Percentiles rank a stretch among this genome's conserved stretches.
phyloP scores from a whole-genome alignment of 75 land plant genomes.

The Sequoia sempervirens region DNA sequence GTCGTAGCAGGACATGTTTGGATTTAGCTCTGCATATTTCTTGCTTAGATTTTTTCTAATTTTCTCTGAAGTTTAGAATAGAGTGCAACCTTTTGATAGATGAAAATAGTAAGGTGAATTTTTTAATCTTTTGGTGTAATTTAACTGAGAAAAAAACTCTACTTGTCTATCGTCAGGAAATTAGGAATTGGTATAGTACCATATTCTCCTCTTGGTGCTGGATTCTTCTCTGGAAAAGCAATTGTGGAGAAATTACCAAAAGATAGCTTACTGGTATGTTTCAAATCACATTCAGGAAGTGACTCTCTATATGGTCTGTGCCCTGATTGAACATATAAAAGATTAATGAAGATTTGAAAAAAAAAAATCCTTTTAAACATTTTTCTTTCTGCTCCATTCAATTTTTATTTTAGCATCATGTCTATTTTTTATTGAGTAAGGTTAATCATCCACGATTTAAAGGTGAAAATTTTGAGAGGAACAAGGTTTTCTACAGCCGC shows the following conservation, averaged over 20 bases:
- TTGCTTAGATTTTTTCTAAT: background rate
- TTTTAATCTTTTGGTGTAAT: background rate
- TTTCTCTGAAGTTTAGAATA: background rate
- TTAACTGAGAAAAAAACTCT: background rate
- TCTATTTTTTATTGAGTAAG: constrained; percentile 5
- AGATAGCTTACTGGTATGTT: constrained; percentile 26
- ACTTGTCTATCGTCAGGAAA: constrained; percentile 29
- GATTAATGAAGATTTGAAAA: background rate
- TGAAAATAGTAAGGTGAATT: background rate
- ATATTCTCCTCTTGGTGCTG: constrained; percentile 61
- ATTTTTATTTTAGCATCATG: background rate
- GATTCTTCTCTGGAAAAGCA: constrained; percentile 61
- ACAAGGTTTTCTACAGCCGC: constrained; percentile 36
- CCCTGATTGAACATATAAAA: background rate
- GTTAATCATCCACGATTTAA: constrained; percentile 33
- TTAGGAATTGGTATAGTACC: constrained; percentile 69
- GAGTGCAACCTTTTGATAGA: background rate
- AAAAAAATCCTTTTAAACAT: background rate
- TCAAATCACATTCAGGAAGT: background rate
- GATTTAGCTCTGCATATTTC: background rate
- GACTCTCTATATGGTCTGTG: background rate
- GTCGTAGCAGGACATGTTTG: background rate
- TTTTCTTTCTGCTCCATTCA: background rate
- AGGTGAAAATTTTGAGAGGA: constrained; percentile 36
- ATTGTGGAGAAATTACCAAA: constrained; percentile 34